These are phyloP conservation scores for Pleurotus citrinopileatus DNA, from an alignment of 768 basidiomycete genomes.

Conservation along the genomic window DNA sequence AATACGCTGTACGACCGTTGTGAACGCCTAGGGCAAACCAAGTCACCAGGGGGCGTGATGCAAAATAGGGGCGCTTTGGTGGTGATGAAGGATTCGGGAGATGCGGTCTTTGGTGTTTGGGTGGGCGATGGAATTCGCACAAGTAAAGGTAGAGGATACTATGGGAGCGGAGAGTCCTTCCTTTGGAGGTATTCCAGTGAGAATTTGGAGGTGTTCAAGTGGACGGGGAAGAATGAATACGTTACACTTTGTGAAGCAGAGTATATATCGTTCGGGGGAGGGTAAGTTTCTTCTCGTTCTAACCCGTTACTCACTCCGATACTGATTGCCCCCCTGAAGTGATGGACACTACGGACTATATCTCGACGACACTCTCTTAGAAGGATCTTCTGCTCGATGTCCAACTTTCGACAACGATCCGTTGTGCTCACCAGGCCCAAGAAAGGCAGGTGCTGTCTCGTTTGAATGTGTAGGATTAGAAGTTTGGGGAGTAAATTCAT, in stretches of 20 bases:
- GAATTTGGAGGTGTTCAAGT: conserved; percentile 62
- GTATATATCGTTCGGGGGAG: conserved; percentile 88
- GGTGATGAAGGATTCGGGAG: conserved; percentile 60
- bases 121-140: conserved; percentile 67
- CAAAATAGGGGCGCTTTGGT: conserved; percentile 49
- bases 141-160: conserved; percentile 66
- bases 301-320: conserved; percentile 5
- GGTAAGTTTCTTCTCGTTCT: conserved; percentile 45
- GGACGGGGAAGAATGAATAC: conserved; percentile 90
- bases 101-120: conserved; percentile 78
- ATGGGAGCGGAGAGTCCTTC: conserved; percentile 92
- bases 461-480: conserved; percentile 94
- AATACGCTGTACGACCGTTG: conserved; percentile 80
- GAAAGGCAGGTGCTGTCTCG: conserved; percentile 46
- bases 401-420: conserved; percentile 88
- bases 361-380: conserved; percentile 75
- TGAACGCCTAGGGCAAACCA: conserved; percentile 34
- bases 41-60: conserved; percentile 22
- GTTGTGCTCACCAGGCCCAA: conserved; percentile 54
- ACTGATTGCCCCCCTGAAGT: too few species aligned
- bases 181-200: conserved; percentile 62
- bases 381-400: conserved; percentile 82
- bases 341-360: conserved; percentile 90
- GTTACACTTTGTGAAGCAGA: conserved; percentile 81
- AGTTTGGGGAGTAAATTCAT: conserved; percentile 78